phyloP scores from a whole-genome alignment of 2,329 filamentous ascomycete genomes.

The Fusarium sp. region DNA sequence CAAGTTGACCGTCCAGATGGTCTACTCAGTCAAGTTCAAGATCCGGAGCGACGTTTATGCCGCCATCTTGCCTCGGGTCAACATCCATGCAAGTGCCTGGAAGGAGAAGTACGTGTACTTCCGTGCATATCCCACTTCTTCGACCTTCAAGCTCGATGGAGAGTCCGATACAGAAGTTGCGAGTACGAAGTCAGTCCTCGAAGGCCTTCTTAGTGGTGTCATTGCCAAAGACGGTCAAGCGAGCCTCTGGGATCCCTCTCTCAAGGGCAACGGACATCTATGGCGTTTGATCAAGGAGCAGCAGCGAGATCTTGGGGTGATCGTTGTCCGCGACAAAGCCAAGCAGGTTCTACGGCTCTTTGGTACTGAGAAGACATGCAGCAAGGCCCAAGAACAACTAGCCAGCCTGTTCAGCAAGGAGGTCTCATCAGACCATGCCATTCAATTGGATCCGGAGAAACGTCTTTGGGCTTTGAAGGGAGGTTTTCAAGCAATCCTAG shows the following conservation, averaged over 20 bases:
- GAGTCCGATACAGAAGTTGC: conserved; percentile 5
- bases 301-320: conserved; percentile 1
- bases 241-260: not conserved
- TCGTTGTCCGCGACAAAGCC: conserved; percentile 11
- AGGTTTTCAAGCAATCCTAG: conserved; percentile 46
- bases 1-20: conserved; percentile 51
- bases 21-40: conserved; percentile 55
- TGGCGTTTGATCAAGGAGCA: not conserved
- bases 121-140: conserved; percentile 4
- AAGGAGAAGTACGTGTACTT: conserved; percentile 34
- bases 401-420: not conserved
- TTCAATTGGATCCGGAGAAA: conserved; percentile 44
- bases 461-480: conserved; percentile 49
- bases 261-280: not conserved
- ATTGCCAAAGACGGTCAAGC: not conserved
- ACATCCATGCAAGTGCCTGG: conserved; percentile 50
- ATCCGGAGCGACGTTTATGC: conserved; percentile 37
- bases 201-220: conserved; percentile 3
- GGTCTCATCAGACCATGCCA: conserved; percentile 15
- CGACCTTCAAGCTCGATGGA: conserved; percentile 24
- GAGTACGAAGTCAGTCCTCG: not conserved
- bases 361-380: not conserved
- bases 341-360: conserved; percentile 10
- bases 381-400: not conserved
- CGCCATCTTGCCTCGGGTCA: conserved; percentile 40